A percentile compares a stretch with the other conserved stretches of the same genome.
phyloP scores from a whole-genome alignment of 164 flowering plant genomes.

The Tinospora cordifolia region DNA sequence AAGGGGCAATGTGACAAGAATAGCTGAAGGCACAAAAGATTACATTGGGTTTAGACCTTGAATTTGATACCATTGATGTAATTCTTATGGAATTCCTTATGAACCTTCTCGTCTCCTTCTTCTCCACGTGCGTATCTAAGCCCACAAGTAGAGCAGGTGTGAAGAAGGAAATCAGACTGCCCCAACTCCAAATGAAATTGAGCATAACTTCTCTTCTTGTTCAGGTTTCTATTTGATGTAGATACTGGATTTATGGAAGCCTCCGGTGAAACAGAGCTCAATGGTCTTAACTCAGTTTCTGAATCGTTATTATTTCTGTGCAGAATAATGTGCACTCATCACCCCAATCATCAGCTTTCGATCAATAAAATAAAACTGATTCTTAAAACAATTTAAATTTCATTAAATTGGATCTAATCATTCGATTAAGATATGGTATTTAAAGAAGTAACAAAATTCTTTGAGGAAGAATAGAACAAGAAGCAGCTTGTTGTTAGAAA shows the following conservation, averaged over 20 bases:
- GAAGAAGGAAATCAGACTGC: conserved; percentile 79
- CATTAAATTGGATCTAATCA: too few relatives aligned
- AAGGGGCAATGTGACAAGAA: not conserved
- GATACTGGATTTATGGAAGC: conserved; percentile 13
- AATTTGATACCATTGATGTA: conserved; percentile 63
- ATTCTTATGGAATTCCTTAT: conserved; percentile 59
- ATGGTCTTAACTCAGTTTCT: not conserved
- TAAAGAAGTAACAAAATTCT: too few relatives aligned
- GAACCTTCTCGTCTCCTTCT: conserved; percentile 61
- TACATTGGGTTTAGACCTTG: conserved; percentile 37
- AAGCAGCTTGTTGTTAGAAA: too few relatives aligned
- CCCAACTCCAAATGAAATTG: conserved; percentile 80
- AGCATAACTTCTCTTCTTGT: conserved; percentile 81
- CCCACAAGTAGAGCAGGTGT: conserved; percentile 55
- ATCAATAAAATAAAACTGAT: not conserved
- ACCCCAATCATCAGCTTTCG: not conserved
- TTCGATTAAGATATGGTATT: too few relatives aligned
- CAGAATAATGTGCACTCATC: not conserved
- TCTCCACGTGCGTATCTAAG: conserved; percentile 64
- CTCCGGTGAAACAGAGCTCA: conserved; percentile 14
- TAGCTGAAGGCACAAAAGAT: not conserved
- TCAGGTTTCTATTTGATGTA: conserved; percentile 24
- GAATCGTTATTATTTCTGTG: conserved; percentile 9
- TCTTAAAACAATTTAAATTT: too few relatives aligned
- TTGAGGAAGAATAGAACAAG: too few relatives aligned